Evolutionary conservation across 192 early-diverging fungal genomes (phyloP), one percentile per base, ranked within the genome.

Genomic region (Coemansia guatemalensis): DNA sequence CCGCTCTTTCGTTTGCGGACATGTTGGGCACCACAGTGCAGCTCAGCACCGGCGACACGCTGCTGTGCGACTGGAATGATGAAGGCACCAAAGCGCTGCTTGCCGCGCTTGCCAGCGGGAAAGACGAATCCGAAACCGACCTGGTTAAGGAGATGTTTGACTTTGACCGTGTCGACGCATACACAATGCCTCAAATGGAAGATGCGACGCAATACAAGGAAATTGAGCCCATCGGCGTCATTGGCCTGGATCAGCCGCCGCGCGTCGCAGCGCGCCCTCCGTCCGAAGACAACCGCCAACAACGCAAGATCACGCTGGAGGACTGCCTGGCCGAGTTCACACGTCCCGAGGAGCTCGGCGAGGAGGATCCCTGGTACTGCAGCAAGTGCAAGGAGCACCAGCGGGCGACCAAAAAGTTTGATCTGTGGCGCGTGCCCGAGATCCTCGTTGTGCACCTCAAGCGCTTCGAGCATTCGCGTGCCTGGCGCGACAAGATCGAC

Each of bases 401-500:
- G 60, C 71, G 78, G 27, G 92, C 87, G 12, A 90, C 87, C 56
- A 94, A 94, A 69, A 88, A 90, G 62, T 81, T 94, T 22, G 90
- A 92, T 53, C 69, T 94, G 44, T 94, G 90, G 88, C 84, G 82
- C 8, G 75, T 88, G 39, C 91, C 92, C 9, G 90, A 92, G 73
- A 83, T 88, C 35, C 73, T 94, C 22, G 89, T 94, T 3, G 87
- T 94, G 60, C 91, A 92, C 59, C 78, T 94, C 29, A 94, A 94
- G 69, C 83, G 92, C 25, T 94, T 94, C 70, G 86, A 88, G 27
- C 82, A 89, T 25, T 81, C 82, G 29, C 76, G 88, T 24, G 82
- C 84, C 24, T 78, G 70, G 69, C 78, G 89, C 56, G 88, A 90
- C 56, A 93, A 93, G 64, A 85, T 92, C 50, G 90, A 90, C 56